A percentile compares a stretch with the other conserved stretches of the same genome.
phyloP scores from a whole-genome alignment of 2,329 filamentous ascomycete genomes.

The Fusarium torulosum region DNA sequence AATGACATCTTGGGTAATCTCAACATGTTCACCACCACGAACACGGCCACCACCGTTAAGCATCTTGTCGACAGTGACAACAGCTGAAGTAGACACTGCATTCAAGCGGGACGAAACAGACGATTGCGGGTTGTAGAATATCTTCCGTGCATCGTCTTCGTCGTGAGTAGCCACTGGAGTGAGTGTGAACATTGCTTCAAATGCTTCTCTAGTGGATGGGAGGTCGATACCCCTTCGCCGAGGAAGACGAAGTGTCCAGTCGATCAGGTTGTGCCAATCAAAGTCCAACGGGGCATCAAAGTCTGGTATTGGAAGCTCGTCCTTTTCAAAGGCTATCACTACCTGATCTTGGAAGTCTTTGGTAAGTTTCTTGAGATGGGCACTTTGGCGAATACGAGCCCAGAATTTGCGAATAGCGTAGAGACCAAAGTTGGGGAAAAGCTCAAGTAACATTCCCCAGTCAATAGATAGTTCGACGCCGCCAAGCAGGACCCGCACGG shows the following conservation, averaged over 20 bases:
- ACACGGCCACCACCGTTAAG: background rate
- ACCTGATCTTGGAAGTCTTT: constrained; percentile 75
- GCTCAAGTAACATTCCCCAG: constrained; percentile 68
- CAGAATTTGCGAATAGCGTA: constrained; percentile 68
- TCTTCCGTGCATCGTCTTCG: constrained; percentile 65
- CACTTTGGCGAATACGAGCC: constrained; percentile 62
- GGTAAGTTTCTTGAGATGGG: constrained; percentile 66
- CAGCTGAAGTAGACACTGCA: constrained; percentile 63
- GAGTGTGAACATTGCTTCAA: constrained; percentile 57
- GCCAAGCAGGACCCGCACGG: constrained; percentile 69
- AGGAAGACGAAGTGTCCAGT: constrained; percentile 72
- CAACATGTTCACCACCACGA: background rate
- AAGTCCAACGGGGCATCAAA: constrained; percentile 73
- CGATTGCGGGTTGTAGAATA: constrained; percentile 66
- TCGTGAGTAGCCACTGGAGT: constrained; percentile 53
- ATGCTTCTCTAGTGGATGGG: constrained; percentile 59
- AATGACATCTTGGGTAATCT: constrained; percentile 55
- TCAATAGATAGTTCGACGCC: constrained; percentile 71
- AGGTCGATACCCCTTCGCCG: constrained; percentile 61
- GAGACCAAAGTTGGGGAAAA: constrained; percentile 67
- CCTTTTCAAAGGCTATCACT: constrained; percentile 73
- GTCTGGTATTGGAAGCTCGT: constrained; percentile 71
- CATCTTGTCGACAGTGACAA: constrained; percentile 47
- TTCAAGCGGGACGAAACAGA: constrained; percentile 70
- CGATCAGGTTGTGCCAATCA: constrained; percentile 75